Base-by-base conservation (phyloP, 2,329 filamentous ascomycete species). In the Xylaria sp. region DNA sequence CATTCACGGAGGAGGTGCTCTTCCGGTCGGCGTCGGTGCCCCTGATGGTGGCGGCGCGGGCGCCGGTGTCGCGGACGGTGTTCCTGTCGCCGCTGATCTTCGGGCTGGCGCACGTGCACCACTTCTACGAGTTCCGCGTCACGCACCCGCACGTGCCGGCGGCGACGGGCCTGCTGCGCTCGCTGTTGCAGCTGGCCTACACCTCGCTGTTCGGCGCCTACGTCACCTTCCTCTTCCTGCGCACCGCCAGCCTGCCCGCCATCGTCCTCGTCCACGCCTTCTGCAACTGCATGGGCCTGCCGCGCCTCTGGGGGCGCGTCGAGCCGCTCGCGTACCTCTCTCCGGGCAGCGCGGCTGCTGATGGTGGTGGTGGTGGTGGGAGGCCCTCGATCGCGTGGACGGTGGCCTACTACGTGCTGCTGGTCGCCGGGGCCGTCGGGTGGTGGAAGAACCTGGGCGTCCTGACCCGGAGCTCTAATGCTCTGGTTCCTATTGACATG, bases 201-300 rank as follows among this genome's bases (percentile, higher is more conserved):
- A 99, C 94, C 0, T 92, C 91, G 6, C 73, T 97, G 4, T 99
- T 99, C 67, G 94, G 94, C 57, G 92, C 91, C 72, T 96, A 94
- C 72, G 92, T 90, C 4, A 92, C 91, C 0, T 99, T 97, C 65
- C 66, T 97, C 18, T 96, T 89, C 67, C 69, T 99, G 18, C 86
- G 93, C 34, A 95, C 92, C 0, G 92, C 91, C 2, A 95, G 89
- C 44, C 74, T 97, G 38, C 79, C 87, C 39, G 87, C 89, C 11
- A 88, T 88, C 26, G 86, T 93, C 48, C 68, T 87, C 18, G 87
- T 90, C 4, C 94, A 99, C 68, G 82, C 85, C 8, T 94, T 97
- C 69, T 99, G 94, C 76, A 99, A 99, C 69, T 89, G 84, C 76
- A 90, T 92, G 81, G 94, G 94, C 7, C 76, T 97, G 45, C 94